Base-by-base conservation (phyloP, 2,329 filamentous ascomycete species). In the Fusarium decemcellulare region DNA sequence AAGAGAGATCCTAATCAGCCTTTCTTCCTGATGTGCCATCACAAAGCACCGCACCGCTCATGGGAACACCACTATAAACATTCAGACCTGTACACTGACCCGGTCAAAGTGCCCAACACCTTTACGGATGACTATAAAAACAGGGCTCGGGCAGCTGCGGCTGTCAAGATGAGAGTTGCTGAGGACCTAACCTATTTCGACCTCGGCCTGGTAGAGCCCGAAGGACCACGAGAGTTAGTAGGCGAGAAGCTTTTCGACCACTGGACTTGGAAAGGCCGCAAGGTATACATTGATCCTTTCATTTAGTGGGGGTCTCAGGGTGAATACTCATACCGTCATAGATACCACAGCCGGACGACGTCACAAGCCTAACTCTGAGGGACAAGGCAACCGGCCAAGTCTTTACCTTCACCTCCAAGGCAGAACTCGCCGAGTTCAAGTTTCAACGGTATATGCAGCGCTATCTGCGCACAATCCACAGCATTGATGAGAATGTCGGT, bases 391-490 rank as follows among this genome's bases (percentile, higher is more conserved):
- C 43, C 2, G 43, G 43, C 23, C 10, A 46, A 27, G 76, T 81
- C 2, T 87, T 85, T 69, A 83, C 78, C 0, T 87, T 87, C 71
- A 66, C 76, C 16, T 79, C 72, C 0, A 48, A 67, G 9, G 71
- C 74, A 3, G 82, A 86, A 61, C 79, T 87, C 2, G 79, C 81
- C 15, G 80, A 85, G 59, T 88, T 86, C 79, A 88, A 88, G 73
- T 88, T 83, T 68, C 85, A 87, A 75, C 79, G 86, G 2, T 88
- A 87, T 67, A 86, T 87, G 84, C 82, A 86, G 76, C 80, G 85
- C 6, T 87, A 88, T 54, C 78, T 88, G 2, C 83, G 85, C 5
- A 84, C 82, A 0, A 85, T 87, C 40, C 84, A 86, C 65, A 79
- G 77, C 37, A 81, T 88, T 43, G 86, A 88, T 61, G 85, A 87